Evolutionary conservation across 306 rosid species (phyloP).

Genomic region (Abrus pulchellus): DNA sequence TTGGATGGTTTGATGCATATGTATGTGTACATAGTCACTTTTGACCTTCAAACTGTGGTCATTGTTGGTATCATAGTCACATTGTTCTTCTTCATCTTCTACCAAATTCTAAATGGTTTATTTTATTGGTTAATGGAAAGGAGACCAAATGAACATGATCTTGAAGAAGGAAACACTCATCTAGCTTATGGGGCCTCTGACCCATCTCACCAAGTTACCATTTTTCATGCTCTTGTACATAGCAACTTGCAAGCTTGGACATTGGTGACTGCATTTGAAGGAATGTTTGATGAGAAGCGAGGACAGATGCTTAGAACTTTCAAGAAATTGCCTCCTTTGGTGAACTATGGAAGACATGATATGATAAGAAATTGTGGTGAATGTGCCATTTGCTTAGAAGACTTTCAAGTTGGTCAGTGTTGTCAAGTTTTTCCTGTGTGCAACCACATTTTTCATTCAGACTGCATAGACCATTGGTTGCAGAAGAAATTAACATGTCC

Average conservation of each 20-base stretch:
- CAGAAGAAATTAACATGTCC: slow-evolving; percentile 60
- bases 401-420: slow-evolving; percentile 53
- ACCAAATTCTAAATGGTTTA: slow-evolving; percentile 48
- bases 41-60: slow-evolving; percentile 32
- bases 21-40: slow-evolving; percentile 26
- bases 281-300: slow-evolving; percentile 44
- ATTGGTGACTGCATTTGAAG: slow-evolving; percentile 20
- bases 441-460: slow-evolving; percentile 66
- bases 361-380: slow-evolving; percentile 34
- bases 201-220: background rate
- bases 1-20: slow-evolving; percentile 31
- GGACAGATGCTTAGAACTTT: slow-evolving; percentile 55
- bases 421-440: slow-evolving; percentile 72
- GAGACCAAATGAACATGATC: slow-evolving; percentile 32
- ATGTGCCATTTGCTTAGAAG: slow-evolving; percentile 75
- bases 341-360: slow-evolving; percentile 55
- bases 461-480: slow-evolving; percentile 71
- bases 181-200: background rate
- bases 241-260: slow-evolving; percentile 44
- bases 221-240: slow-evolving; percentile 7
- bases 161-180: slow-evolving; percentile 31
- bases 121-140: slow-evolving; percentile 49
- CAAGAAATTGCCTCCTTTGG: slow-evolving; percentile 61
- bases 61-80: slow-evolving; percentile 6
- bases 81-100: slow-evolving; percentile 44